Evolutionary conservation across 2,329 filamentous ascomycete genomes (phyloP), one percentile per base, ranked within the genome.

Genomic region (Clonostachys solani): DNA sequence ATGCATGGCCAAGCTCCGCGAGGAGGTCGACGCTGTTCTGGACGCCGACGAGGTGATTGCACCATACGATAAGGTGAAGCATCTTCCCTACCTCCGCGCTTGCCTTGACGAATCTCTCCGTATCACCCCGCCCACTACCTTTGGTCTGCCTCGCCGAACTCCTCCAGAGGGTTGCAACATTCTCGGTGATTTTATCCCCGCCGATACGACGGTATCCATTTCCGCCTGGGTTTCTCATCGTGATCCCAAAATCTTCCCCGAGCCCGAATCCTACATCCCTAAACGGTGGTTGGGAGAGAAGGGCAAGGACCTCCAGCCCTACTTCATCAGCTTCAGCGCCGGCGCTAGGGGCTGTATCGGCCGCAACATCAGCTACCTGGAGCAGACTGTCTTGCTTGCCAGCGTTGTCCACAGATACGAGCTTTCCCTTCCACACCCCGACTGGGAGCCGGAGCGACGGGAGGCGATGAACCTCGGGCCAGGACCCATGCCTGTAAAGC

Each of bases 371-470:
- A 61, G 57, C 4, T 62, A 73, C 47, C 56, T 77, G 9, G 73
- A 77, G 55, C 72, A 77, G 53, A 67, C 67, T 3, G 65, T 75
- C 7, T 49, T 72, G 2, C 23, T 75, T 13, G 70, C 69, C 1
- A 66, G 64, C 2, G 51, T 75, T 15, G 56, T 76, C 0, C 66
- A 71, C 51, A 58, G 66, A 1, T 74, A 69, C 44, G 65, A 73
- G 23, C 23, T 29, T 29, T 8, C 23, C 23, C 23, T 29, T 10
- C 23, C 23, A 29, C 23, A 29, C 8, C 37, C 37, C 37, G 37
- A 18, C 12, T 40, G 37, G 37, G 37, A 40, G 37, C 37, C 37
- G 12, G 9, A 40, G 8, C 7, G 37, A 5, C n/a, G 13, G 9
- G 37, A 40, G 37, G n/a, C n/a, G 10, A 40, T 40, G 37, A 40